Percentiles rank a stretch among this genome's conserved stretches.
Conservation (phyloP, 768 basidiomycete species). For the Brasilioporus rufonigricans region DNA sequence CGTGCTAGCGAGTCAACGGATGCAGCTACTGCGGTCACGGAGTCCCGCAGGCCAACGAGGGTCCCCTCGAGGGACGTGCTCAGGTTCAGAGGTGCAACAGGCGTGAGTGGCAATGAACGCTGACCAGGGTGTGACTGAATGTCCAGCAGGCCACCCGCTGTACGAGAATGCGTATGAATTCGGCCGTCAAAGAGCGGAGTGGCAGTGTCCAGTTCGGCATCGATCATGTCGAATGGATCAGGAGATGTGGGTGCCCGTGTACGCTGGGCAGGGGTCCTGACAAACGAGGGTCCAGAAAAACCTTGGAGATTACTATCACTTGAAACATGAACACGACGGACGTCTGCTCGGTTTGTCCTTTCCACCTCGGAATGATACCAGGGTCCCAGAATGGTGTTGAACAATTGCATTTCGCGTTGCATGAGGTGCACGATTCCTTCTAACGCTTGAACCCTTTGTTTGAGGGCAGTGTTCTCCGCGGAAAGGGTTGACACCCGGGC, state of each 20-base stretch:
- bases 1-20: slow-evolving; percentile 61
- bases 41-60: slow-evolving; percentile 54
- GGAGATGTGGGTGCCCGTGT: slow-evolving; percentile 7
- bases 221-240: slow-evolving; percentile 19
- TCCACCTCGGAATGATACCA: slow-evolving; percentile 49
- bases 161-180: slow-evolving; percentile 12
- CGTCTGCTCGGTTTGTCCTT: slow-evolving; percentile 16
- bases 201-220: slow-evolving; percentile 25
- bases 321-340: slow-evolving; percentile 7
- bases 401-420: slow-evolving; percentile 53
- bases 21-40: slow-evolving; percentile 56
- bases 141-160: slow-evolving; percentile 21
- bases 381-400: slow-evolving; percentile 62
- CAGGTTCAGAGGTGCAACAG: slow-evolving; percentile 61
- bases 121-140: slow-evolving; percentile 18
- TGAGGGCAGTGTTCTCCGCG: slow-evolving; percentile 65
- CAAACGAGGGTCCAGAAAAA: slow-evolving; percentile 17
- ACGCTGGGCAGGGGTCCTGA: slow-evolving; percentile 14
- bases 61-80: slow-evolving; percentile 64
- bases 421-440: slow-evolving; percentile 53
- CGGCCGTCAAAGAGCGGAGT: slow-evolving; percentile 26
- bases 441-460: slow-evolving; percentile 53
- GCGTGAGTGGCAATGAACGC: slow-evolving; percentile 31
- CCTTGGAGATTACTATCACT: slow-evolving; percentile 11
- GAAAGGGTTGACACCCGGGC: slow-evolving; percentile 42